Evolutionary conservation across 176 grass and related monocot genomes (phyloP).

Genomic region (Puccinellia tenuiflora): DNA sequence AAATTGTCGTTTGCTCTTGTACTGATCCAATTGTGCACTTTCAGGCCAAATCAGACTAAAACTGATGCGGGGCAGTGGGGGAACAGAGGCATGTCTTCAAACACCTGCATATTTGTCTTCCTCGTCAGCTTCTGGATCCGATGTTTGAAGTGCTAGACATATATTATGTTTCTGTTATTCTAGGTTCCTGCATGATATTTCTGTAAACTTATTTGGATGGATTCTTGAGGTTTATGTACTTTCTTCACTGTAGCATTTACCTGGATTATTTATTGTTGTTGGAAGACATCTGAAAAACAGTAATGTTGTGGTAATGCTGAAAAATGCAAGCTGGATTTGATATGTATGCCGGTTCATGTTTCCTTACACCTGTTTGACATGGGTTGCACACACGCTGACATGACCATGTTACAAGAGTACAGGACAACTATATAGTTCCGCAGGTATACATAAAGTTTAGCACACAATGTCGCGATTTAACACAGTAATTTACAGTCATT

Average conservation of each 20-base stretch:
- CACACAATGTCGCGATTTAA: not conserved
- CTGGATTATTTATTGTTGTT: not conserved
- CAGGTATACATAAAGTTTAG: not conserved
- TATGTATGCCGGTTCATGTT: not conserved
- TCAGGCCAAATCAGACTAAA: conserved; percentile 36
- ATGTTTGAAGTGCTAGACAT: not conserved
- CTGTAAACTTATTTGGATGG: conserved; percentile 9
- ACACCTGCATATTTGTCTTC: not conserved
- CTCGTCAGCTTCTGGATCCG: not conserved
- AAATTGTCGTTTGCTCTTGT: not conserved
- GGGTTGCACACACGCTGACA: too few species aligned
- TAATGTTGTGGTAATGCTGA: not conserved
- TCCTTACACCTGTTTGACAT: not conserved
- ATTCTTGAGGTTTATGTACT: not conserved
- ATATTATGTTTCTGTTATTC: not conserved
- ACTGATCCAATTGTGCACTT: not conserved
- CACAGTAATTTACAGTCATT: too few species aligned
- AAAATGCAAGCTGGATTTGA: not conserved
- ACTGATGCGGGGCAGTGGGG: too few species aligned
- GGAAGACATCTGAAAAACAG: not conserved
- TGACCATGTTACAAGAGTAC: not conserved
- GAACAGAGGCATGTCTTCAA: conserved; percentile 2
- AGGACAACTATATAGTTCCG: not conserved
- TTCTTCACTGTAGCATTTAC: not conserved
- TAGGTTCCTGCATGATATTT: not conserved